Evolutionary conservation across 495 filamentous ascomycete species (phyloP).

Genomic region (Podospora pseudocomata): DNA sequence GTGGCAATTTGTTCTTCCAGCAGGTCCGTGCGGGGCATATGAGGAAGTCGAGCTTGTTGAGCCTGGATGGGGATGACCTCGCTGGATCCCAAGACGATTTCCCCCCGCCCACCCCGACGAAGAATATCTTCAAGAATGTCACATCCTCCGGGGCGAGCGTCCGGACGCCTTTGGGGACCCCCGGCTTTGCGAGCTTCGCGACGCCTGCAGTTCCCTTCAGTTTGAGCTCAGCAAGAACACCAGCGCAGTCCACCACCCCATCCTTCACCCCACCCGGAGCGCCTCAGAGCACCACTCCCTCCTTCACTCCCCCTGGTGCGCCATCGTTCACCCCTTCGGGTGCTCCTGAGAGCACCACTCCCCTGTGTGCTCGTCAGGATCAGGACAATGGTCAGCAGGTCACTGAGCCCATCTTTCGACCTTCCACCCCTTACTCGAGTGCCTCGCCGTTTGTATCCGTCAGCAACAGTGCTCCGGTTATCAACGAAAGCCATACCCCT

Average conservation of each 20-base stretch:
- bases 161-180: slow-evolving; percentile 27
- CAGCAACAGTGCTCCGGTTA: slow-evolving; percentile 17
- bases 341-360: slow-evolving; percentile 26
- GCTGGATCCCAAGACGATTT: slow-evolving; percentile 64
- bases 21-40: slow-evolving; percentile 40
- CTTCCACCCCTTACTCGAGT: slow-evolving; percentile 20
- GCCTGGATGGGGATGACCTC: slow-evolving; percentile 71
- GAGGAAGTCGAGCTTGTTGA: slow-evolving; percentile 70
- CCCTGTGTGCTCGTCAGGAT: slow-evolving; percentile 25
- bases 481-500: slow-evolving; percentile 14
- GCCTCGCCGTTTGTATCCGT: slow-evolving; percentile 14
- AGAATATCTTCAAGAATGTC: slow-evolving; percentile 50
- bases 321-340: slow-evolving; percentile 30
- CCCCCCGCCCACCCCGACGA: slow-evolving; percentile 91
- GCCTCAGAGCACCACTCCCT: slow-evolving; percentile 28
- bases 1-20: slow-evolving; percentile 41
- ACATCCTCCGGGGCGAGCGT: slow-evolving; percentile 22
- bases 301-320: slow-evolving; percentile 28
- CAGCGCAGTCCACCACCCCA: slow-evolving; percentile 14
- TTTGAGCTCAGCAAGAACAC: slow-evolving; percentile 11
- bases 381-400: slow-evolving; percentile 21
- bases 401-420: slow-evolving; percentile 17
- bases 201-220: slow-evolving; percentile 27
- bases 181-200: slow-evolving; percentile 32
- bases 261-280: slow-evolving; percentile 31